These are phyloP conservation scores for Lactifluus rugatus DNA, from an alignment of 768 basidiomycete genomes.

Conservation along the genomic window DNA sequence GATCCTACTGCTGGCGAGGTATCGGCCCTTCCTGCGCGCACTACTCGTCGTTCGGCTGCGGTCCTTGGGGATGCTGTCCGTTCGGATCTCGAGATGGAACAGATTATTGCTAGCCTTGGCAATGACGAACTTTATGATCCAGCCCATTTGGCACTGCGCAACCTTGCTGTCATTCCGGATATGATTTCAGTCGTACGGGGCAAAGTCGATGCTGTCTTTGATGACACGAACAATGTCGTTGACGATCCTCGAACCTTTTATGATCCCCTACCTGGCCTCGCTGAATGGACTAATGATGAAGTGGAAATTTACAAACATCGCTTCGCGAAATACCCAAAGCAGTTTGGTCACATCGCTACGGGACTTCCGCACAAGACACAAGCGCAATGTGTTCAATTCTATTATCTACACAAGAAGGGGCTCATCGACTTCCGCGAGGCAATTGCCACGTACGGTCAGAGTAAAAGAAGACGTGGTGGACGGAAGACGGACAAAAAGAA, in stretches of 20 bases:
- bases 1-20: slow-evolving; percentile 30
- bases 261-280: slow-evolving; percentile 56
- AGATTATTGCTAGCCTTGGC: slow-evolving; percentile 89
- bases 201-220: slow-evolving; percentile 52
- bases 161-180: slow-evolving; percentile 83
- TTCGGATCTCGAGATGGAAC: slow-evolving; percentile 94
- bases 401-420: slow-evolving; percentile 91
- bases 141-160: slow-evolving; percentile 72
- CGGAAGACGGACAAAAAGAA: slow-evolving; percentile 60
- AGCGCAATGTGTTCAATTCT: slow-evolving; percentile 84
- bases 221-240: slow-evolving; percentile 80
- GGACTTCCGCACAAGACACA: slow-evolving; percentile 76
- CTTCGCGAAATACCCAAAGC: slow-evolving; percentile 82
- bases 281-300: slow-evolving; percentile 85
- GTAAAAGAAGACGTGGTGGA: slow-evolving; percentile 50
- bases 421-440: slow-evolving; percentile 77
- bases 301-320: slow-evolving; percentile 67
- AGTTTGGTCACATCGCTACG: slow-evolving; percentile 87
- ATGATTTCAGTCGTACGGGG: slow-evolving; percentile 69
- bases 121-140: slow-evolving; percentile 93
- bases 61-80: slow-evolving; percentile 79
- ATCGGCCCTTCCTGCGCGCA: slow-evolving; percentile 35
- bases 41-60: slow-evolving; percentile 66
- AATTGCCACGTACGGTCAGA: slow-evolving; percentile 54
- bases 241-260: slow-evolving; percentile 72